phyloP scores from a whole-genome alignment of 2,329 filamentous ascomycete genomes.

The Cercospora beticola region DNA sequence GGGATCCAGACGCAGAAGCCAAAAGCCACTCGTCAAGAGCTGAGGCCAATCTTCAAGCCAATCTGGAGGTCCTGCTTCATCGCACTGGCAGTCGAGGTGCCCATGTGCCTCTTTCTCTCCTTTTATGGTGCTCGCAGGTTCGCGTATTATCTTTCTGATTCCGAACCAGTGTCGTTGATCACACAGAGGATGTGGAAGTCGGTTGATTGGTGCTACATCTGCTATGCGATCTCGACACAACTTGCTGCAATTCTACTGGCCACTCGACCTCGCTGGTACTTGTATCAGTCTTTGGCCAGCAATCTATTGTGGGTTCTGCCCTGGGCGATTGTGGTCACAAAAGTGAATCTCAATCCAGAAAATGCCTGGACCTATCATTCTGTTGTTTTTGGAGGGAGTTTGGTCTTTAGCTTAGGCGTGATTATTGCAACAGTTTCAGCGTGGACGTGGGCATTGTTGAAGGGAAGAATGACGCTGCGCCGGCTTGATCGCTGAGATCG shows the following conservation, averaged over 20 bases:
- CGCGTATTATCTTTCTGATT: conserved; percentile 61
- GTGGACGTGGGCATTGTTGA: conserved; percentile 55
- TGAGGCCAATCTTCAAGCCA: conserved; percentile 48
- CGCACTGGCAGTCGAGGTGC: conserved; percentile 60
- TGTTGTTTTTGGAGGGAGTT: conserved; percentile 65
- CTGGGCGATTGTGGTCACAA: conserved; percentile 65
- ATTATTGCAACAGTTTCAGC: conserved; percentile 51
- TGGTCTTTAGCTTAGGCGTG: conserved; percentile 65
- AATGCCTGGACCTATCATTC: conserved; percentile 68
- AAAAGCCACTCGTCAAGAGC: conserved; percentile 18
- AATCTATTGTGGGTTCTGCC: conserved; percentile 69
- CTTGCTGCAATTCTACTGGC: conserved; percentile 64
- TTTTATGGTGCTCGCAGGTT: conserved; percentile 59
- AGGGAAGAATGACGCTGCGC: conserved; percentile 41
- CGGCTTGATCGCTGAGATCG: neutral
- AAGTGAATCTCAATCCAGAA: conserved; percentile 46
- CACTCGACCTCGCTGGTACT: conserved; percentile 64
- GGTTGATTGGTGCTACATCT: conserved; percentile 63
- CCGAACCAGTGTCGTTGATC: conserved; percentile 58
- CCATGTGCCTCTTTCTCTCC: conserved; percentile 63
- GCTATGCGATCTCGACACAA: conserved; percentile 66
- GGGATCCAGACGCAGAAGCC: conserved; percentile 30
- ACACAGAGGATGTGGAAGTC: conserved; percentile 65
- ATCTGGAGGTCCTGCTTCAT: conserved; percentile 55
- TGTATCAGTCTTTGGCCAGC: conserved; percentile 64